Evolutionary conservation across 257 asterid species (phyloP).

Genomic region (Handroanthus guayacan): DNA sequence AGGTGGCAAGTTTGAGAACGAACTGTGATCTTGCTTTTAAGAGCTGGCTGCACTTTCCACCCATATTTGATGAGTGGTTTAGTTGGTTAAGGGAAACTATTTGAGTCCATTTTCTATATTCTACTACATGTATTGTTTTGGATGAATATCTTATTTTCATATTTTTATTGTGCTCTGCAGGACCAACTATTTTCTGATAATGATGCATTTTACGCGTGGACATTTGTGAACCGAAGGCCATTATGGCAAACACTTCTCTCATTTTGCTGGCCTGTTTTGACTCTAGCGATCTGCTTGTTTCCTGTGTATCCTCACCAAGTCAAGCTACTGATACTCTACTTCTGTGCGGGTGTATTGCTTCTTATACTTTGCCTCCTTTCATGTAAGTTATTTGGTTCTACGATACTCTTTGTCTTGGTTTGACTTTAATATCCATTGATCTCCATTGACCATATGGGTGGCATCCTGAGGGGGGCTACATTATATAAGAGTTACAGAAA

Average conservation of each 20-base stretch:
- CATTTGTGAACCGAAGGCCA: constrained; percentile 89
- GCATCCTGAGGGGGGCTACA: too few relatives aligned
- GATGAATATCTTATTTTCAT: constrained; percentile 28
- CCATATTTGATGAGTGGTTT: constrained; percentile 1
- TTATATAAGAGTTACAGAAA: not conserved
- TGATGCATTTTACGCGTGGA: constrained; percentile 98
- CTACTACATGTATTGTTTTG: constrained; percentile 6
- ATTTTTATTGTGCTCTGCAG: constrained; percentile 57
- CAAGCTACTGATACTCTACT: constrained; percentile 90
- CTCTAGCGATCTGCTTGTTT: constrained; percentile 95
- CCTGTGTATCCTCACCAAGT: constrained; percentile 97
- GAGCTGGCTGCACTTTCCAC: not conserved
- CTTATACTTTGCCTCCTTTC: constrained; percentile 82
- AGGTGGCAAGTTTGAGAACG: too few relatives aligned
- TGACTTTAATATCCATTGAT: constrained; percentile 16
- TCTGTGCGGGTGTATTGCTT: constrained; percentile 93
- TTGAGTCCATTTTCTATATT: not conserved
- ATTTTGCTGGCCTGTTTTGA: constrained; percentile 96
- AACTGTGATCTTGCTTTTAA: too few relatives aligned
- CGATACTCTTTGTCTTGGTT: constrained; percentile 16
- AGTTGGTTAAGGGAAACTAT: constrained; percentile 1
- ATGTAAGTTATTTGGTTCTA: constrained; percentile 60
- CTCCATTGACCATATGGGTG: not conserved
- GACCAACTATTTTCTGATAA: constrained; percentile 90
- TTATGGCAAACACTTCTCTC: constrained; percentile 99